Percentiles rank a stretch among this genome's conserved stretches.
Evolutionary conservation across 192 early-diverging fungal genomes (phyloP).

Genomic region (Podila horticola): DNA sequence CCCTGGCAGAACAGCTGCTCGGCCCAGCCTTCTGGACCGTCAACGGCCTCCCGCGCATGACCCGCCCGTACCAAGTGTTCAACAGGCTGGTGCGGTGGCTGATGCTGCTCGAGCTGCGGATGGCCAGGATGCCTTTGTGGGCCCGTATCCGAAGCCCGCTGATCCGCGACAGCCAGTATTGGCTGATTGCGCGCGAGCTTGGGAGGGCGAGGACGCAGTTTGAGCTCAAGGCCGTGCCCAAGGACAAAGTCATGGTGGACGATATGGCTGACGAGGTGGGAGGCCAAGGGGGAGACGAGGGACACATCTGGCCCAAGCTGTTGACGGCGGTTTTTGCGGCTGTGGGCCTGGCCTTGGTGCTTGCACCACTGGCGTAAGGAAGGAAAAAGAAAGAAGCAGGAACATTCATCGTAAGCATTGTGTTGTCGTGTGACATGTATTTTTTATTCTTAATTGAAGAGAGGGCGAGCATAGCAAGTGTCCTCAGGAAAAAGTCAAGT

Average conservation of each 20-base stretch:
- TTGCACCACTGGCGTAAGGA: not conserved
- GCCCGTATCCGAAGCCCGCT: not conserved
- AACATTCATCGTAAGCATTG: no score
- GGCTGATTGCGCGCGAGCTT: not conserved
- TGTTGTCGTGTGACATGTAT: no score
- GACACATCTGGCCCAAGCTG: conserved; percentile 2
- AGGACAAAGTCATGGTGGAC: not conserved
- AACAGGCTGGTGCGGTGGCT: not conserved
- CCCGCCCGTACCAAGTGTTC: not conserved
- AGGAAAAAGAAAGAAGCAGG: no score
- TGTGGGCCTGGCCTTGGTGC: conserved; percentile 1
- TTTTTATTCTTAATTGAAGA: no score
- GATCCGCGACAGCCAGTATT: not conserved
- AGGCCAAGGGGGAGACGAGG: not conserved
- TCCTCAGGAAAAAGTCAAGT: no score
- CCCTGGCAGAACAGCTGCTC: conserved; percentile 13
- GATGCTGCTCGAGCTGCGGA: conserved; percentile 13
- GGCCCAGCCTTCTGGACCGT: conserved; percentile 17
- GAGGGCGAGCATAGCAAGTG: no score
- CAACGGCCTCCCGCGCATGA: conserved; percentile 7
- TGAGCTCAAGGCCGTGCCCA: conserved; percentile 13
- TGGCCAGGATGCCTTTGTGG: conserved; percentile 15
- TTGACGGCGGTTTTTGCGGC: conserved; percentile 9
- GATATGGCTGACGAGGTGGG: not conserved
- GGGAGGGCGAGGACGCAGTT: conserved; percentile 13